Evolutionary conservation across 768 basidiomycete genomes (phyloP), one percentile per base, ranked within the genome.

Genomic region (Thelephora aurantiotincta): DNA sequence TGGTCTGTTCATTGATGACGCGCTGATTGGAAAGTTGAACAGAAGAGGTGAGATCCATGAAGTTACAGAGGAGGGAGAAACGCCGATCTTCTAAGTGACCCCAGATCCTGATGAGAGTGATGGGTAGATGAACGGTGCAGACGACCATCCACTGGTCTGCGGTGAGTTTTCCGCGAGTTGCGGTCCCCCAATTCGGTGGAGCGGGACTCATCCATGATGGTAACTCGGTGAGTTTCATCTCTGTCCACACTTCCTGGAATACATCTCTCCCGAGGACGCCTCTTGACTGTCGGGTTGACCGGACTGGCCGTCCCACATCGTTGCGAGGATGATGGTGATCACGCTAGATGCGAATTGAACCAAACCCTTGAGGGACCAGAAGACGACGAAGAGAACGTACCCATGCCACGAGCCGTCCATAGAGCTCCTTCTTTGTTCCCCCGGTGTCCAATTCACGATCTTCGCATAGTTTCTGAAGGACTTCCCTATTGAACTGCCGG

Each of bases 71-170:
- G n/a, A n/a, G n/a, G n/a, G n/a, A n/a, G n/a, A 45, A 1, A 59
- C 58, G 0, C 6, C 64, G 51, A 45, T 63, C 53, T 47, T 65
- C 51, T 46, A 62, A 65, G 48, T 67, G 50, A 0, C 58, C 55
- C 68, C 67, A 70, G 1, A 66, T 49, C 7, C 64, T 54, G 14
- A 65, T 58, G 2, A 70, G 52, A 1, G 64, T 65, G 33, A 68
- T 57, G 0, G 57, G 54, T 0, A 68, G 46, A 46, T 65, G 59
- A 13, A 69, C 55, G 0, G 57, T 57, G 47, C 61, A 63, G 4
- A 60, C n/a, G n/a, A n/a, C n/a, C n/a, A n/a, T n/a, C n/a, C n/a
- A n/a, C n/a, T n/a, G n/a, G n/a, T n/a, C n/a, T n/a, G n/a, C n/a
- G n/a, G n/a, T n/a, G n/a, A n/a, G n/a, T n/a, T n/a, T n/a, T n/a